Base-by-base conservation (phyloP, 345 rosid species). In the Rhodomyrtus tomentosa region DNA sequence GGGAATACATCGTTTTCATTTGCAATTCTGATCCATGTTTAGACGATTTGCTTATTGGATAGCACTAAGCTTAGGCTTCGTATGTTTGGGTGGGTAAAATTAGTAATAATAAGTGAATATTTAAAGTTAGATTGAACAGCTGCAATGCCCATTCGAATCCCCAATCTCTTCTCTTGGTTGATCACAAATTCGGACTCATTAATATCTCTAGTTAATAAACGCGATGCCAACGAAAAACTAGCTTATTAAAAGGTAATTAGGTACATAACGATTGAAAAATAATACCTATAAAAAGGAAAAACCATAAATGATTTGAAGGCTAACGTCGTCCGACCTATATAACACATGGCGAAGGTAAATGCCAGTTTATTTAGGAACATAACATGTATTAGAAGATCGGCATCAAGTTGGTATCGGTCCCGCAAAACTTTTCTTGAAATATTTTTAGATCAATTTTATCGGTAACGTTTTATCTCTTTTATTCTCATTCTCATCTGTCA, bases 271-370 rank as follows among this genome's bases (percentile, higher is more conserved):
- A 5, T 68, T 36, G 4, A 68, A 36, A 32, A 68, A 10, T 10
- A 3, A 18, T 36, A 36, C 0, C 22, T 32, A 36, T 36, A 36
- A 4, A 68, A 36, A 32, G 11, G 42, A 4, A 4, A 68, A 32
- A 18, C 32, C 24, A 18, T 68, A 68, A 68, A 4, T 32, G 0
- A 68, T 68, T 2, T 0, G 7, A 5, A 18, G 13, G 14, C 0
- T 21, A 68, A 68, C 3, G 0, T 4, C 14, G 4, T 15, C 74
- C 0, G 13, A 4, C 4, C 24, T 21, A 4, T 68, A 36, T 0
- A 1, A 8, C 18, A 68, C 25, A 36, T 8, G 73, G 8, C 1
- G 10, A 29, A 62, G 40, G 40, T 68, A 68, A 36, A 4, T 4
- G 0, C 45, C 7, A 68, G 6, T 5, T 36, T 68, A 36, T 36